phyloP scores from a whole-genome alignment of 2,329 filamentous ascomycete species.

The Ceratocystis eucalypticola region DNA sequence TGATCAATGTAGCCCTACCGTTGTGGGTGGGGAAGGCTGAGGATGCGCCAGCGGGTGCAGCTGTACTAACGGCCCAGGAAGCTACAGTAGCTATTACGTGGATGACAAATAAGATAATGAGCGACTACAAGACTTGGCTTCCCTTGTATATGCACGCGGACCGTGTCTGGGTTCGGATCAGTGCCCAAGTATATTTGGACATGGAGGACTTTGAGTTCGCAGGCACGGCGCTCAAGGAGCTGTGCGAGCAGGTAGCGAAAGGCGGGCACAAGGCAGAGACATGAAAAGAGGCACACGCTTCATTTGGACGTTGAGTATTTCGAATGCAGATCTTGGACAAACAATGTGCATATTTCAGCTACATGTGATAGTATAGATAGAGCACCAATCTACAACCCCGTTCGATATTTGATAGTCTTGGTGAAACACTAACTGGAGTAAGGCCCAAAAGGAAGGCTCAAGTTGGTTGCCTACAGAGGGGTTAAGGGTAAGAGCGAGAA shows the following conservation, averaged over 20 bases:
- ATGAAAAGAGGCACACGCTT: not conserved
- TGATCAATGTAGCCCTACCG: constrained; percentile 64
- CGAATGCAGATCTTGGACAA: too few relatives aligned
- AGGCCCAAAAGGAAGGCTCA: too few relatives aligned
- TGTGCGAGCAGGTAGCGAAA: constrained; percentile 31
- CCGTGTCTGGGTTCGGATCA: constrained; percentile 57
- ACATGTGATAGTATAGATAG: too few relatives aligned
- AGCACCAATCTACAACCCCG: too few relatives aligned
- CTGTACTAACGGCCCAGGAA: constrained; percentile 26
- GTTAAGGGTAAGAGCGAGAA: too few relatives aligned
- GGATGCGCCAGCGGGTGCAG: constrained; percentile 23
- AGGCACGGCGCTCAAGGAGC: constrained; percentile 41
- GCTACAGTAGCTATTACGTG: constrained; percentile 37
- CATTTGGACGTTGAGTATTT: not conserved
- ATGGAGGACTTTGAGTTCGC: constrained; percentile 62
- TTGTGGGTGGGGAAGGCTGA: constrained; percentile 29
- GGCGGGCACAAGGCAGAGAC: constrained; percentile 22
- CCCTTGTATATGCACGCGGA: constrained; percentile 47
- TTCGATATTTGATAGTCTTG: too few relatives aligned
- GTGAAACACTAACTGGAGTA: too few relatives aligned
- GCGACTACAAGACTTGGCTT: constrained; percentile 59
- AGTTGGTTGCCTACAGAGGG: too few relatives aligned
- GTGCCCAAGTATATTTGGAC: constrained; percentile 75
- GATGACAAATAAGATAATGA: constrained; percentile 40
- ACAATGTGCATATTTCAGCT: too few relatives aligned